phyloP scores from a whole-genome alignment of 1,284 basidiomycete genomes.

The Paramarasmius palmivorus region DNA sequence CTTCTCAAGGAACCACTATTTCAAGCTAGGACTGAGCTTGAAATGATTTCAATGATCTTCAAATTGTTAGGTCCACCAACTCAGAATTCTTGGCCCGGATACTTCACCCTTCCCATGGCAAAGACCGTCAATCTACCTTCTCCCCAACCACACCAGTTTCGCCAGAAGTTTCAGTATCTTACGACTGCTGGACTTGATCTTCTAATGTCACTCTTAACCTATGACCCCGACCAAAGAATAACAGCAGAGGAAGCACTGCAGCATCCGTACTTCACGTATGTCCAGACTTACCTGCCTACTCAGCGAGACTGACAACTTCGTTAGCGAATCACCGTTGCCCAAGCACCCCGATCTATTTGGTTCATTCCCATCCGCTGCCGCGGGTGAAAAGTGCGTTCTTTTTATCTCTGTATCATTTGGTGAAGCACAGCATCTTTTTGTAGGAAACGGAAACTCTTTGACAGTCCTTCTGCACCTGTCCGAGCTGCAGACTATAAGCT shows the following conservation, averaged over 20 bases:
- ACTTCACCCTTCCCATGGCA: constrained; percentile 73
- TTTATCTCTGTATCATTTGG: background rate
- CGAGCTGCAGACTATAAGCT: constrained; percentile 66
- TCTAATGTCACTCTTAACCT: constrained; percentile 80
- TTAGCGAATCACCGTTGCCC: constrained; percentile 88
- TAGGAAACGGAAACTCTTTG: constrained; percentile 74
- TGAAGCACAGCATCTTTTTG: constrained; percentile 10
- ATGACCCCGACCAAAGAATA: constrained; percentile 86
- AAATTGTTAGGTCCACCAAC: constrained; percentile 91
- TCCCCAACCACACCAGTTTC: constrained; percentile 71
- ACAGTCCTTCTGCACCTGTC: constrained; percentile 75
- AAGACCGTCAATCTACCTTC: constrained; percentile 80
- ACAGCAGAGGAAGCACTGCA: constrained; percentile 85
- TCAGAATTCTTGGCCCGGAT: constrained; percentile 85
- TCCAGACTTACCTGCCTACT: constrained; percentile 9
- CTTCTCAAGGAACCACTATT: constrained; percentile 93
- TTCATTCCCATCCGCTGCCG: constrained; percentile 95
- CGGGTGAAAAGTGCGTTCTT: constrained; percentile 84
- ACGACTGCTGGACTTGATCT: constrained; percentile 86
- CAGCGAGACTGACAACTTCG: background rate
- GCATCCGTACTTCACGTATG: constrained; percentile 90
- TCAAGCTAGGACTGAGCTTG: constrained; percentile 93
- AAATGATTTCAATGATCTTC: constrained; percentile 92
- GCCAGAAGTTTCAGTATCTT: constrained; percentile 80
- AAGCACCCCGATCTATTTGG: constrained; percentile 98